These are phyloP conservation scores for Boehmeria nivea DNA, from an alignment of 306 rosid genomes.

Conservation along the genomic window DNA sequence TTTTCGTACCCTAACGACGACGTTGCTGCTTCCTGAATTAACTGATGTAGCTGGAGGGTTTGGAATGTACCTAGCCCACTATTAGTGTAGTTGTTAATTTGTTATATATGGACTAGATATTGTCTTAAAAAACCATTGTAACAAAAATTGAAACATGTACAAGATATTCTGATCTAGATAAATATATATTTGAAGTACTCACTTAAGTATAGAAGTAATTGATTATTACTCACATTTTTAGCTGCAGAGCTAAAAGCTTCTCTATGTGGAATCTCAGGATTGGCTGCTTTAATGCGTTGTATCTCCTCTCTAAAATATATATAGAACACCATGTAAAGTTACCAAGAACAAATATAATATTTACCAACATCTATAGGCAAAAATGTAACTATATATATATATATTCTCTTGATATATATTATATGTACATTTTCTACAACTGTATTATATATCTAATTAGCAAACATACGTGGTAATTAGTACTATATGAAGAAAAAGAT, in stretches of 20 bases:
- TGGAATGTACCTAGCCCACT: constrained; percentile 98
- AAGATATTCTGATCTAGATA: too few species aligned
- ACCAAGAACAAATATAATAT: too few species aligned
- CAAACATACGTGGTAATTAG: too few species aligned
- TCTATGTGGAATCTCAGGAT: constrained; percentile 93
- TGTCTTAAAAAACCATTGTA: background rate
- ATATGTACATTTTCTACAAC: background rate
- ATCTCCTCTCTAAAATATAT: constrained; percentile 69
- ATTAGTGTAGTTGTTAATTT: background rate
- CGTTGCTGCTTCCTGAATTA: constrained; percentile 40
- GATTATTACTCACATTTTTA: constrained; percentile 46
- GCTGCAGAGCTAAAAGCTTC: constrained; percentile 98
- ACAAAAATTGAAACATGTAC: too few species aligned
- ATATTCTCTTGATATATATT: too few species aligned
- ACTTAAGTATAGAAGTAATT: too few species aligned
- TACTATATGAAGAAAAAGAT: too few species aligned
- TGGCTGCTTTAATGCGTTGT: constrained; percentile 88
- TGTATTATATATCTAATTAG: too few species aligned
- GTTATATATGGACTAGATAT: background rate
- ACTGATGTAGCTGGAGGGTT: constrained; percentile 55
- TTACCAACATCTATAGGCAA: too few species aligned
- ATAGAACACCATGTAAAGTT: too few species aligned
- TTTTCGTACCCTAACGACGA: constrained; percentile 24
- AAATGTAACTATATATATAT: too few species aligned
- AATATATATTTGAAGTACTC: too few species aligned